These are phyloP conservation scores for Picea abies DNA, from an alignment of 83 land plant genomes.

Conservation along the genomic window DNA sequence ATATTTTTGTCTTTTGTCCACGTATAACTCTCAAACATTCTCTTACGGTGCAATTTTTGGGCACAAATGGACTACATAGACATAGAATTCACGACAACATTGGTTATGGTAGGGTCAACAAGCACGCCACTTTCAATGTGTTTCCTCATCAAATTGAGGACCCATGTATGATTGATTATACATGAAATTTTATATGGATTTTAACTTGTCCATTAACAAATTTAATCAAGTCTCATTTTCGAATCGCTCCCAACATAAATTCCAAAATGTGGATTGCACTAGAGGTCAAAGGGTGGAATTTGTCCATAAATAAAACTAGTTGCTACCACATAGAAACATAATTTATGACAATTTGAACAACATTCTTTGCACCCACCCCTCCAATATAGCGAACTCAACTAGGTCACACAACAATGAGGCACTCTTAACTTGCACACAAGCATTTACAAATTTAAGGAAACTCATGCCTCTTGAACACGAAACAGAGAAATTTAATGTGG, in stretches of 20 bases:
- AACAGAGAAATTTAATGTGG: conserved; percentile 27
- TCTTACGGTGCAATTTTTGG: conserved; percentile 15
- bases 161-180: conserved; percentile 27
- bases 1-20: conserved; percentile 5
- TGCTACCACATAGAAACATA: conserved; percentile 17
- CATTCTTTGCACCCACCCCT: conserved; percentile 31
- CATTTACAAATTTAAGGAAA: conserved; percentile 36
- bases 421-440: conserved; percentile 11
- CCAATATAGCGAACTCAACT: conserved; percentile 24
- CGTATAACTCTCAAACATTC: conserved; percentile 17
- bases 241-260: conserved; percentile 23
- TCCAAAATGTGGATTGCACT: conserved; percentile 37
- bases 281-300: conserved; percentile 17
- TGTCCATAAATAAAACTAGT: conserved; percentile 18
- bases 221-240: conserved; percentile 18
- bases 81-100: conserved; percentile 13
- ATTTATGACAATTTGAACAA: conserved; percentile 37
- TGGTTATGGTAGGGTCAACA: conserved; percentile 22
- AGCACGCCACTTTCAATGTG: conserved; percentile 21
- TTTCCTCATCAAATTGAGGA: conserved; percentile 28
- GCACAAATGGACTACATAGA: conserved; percentile 17
- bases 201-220: conserved; percentile 9
- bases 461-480: conserved; percentile 27
- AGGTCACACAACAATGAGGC: conserved; percentile 11
- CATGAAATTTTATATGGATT: conserved; percentile 10